Conservation (phyloP, 331 rosid genomes). For the Stylosanthes scabra region DNA sequence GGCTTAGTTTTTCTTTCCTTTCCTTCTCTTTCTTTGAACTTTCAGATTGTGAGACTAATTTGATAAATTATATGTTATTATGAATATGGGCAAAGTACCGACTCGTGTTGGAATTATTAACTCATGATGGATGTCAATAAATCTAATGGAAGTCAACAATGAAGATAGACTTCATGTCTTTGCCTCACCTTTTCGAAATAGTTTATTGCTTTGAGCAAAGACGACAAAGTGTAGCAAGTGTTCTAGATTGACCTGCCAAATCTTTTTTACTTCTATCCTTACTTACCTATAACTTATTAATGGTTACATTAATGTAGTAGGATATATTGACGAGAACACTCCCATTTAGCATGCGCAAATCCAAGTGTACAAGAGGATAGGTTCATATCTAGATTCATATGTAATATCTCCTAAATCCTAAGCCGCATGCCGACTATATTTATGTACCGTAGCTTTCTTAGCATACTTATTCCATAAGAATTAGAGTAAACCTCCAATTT, state of each 20-base stretch:
- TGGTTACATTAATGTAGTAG: not conserved
- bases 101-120: conserved; percentile 4
- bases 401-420: not conserved
- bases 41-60: not conserved
- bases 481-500: too few species aligned
- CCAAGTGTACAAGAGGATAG: not conserved
- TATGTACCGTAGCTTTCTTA: not conserved
- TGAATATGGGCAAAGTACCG: not conserved
- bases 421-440: not conserved
- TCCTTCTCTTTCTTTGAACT: not conserved
- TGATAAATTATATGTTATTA: not conserved
- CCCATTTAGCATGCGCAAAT: not conserved
- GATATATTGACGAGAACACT: not conserved
- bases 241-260: not conserved
- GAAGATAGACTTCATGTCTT: not conserved
- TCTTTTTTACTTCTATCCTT: not conserved
- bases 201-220: conserved; percentile 18
- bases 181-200: not conserved
- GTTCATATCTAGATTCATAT: not conserved
- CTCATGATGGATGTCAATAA: not conserved
- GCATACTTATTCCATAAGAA: too few species aligned
- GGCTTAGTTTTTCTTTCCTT: conserved; percentile 16
- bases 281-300: not conserved
- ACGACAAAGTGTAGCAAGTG: conserved; percentile 1
- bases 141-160: not conserved